Evolutionary conservation across 768 basidiomycete genomes (phyloP).

Genomic region (Mrakia hoshinonis): DNA sequence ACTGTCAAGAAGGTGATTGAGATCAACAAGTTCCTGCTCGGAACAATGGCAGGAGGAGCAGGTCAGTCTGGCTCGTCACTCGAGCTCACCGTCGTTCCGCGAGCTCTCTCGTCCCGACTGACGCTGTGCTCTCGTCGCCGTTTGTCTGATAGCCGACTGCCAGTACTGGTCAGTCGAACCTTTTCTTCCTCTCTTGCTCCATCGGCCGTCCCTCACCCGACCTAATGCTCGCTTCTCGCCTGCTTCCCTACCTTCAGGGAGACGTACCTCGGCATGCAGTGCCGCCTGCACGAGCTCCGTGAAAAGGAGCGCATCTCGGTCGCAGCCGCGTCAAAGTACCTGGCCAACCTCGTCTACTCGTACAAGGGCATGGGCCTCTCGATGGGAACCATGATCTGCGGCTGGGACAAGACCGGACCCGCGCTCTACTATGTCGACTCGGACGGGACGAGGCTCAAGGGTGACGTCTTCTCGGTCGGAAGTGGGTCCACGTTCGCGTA

Average conservation of each 20-base stretch:
- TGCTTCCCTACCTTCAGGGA: slow-evolving; percentile 61
- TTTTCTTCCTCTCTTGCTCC: too few species aligned
- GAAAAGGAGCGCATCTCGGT: slow-evolving; percentile 95
- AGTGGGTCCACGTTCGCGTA: slow-evolving; percentile 99
- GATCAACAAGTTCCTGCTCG: slow-evolving; percentile 96
- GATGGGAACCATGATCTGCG: slow-evolving; percentile 99
- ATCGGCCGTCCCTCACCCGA: not conserved
- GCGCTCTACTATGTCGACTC: slow-evolving; percentile 96
- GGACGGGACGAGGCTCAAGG: slow-evolving; percentile 89
- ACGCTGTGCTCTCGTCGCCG: slow-evolving; percentile 7
- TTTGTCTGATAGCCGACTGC: slow-evolving; percentile 18
- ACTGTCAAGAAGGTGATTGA: slow-evolving; percentile 99
- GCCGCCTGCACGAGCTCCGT: slow-evolving; percentile 88
- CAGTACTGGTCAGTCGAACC: slow-evolving; percentile 14
- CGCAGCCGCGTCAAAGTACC: slow-evolving; percentile 95
- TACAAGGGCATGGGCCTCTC: slow-evolving; percentile 99
- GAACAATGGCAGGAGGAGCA: slow-evolving; percentile 99
- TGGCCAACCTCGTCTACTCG: slow-evolving; percentile 91
- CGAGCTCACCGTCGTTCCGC: not conserved
- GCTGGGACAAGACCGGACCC: slow-evolving; percentile 98
- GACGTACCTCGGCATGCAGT: slow-evolving; percentile 96
- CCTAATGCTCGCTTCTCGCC: not conserved
- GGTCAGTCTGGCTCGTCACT: slow-evolving; percentile 50
- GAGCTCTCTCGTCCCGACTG: not conserved
- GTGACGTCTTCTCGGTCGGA: slow-evolving; percentile 96